phyloP scores from a whole-genome alignment of 1,139 yeast species.

The Pichia sp. region DNA sequence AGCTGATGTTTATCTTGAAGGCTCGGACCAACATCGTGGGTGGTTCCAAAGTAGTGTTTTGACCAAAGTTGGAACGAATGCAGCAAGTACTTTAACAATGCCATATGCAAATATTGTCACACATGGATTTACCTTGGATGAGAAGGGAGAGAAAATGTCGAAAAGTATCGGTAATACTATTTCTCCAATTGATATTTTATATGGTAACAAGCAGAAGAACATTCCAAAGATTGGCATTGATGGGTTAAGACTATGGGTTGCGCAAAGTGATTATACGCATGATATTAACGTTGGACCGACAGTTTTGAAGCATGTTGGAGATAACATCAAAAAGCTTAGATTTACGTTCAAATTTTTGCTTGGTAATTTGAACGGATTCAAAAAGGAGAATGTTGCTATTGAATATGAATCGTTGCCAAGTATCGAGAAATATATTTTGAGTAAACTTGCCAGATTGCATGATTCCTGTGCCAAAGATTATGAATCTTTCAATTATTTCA shows the following conservation, averaged over 20 bases:
- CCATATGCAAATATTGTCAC: slow-evolving; percentile 78
- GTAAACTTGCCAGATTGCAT: slow-evolving; percentile 45
- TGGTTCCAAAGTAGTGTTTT: slow-evolving; percentile 96
- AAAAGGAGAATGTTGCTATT: slow-evolving; percentile 17
- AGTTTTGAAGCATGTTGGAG: slow-evolving; percentile 67
- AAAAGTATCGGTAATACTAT: slow-evolving; percentile 84
- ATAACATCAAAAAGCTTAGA: slow-evolving; percentile 72
- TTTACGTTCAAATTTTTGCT: slow-evolving; percentile 72
- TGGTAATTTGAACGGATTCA: slow-evolving; percentile 55
- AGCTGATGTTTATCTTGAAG: slow-evolving; percentile 84
- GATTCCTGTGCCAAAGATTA: slow-evolving; percentile 37
- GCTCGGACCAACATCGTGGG: slow-evolving; percentile 96
- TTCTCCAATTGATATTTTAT: slow-evolving; percentile 56
- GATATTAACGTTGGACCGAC: slow-evolving; percentile 74
- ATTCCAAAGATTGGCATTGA: slow-evolving; percentile 80
- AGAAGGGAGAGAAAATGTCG: slow-evolving; percentile 84
- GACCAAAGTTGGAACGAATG: slow-evolving; percentile 51
- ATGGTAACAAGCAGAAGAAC: slow-evolving; percentile 50
- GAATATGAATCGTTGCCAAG: slow-evolving; percentile 36
- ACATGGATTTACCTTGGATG: slow-evolving; percentile 90
- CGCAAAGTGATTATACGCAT: slow-evolving; percentile 76
- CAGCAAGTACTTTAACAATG: slow-evolving; percentile 34
- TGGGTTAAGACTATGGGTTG: slow-evolving; percentile 87
- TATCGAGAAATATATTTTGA: slow-evolving; percentile 60
- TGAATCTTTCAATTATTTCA: slow-evolving; percentile 54